phyloP scores from a whole-genome alignment of 2,329 filamentous ascomycete species.

The Fusarium sp. region DNA sequence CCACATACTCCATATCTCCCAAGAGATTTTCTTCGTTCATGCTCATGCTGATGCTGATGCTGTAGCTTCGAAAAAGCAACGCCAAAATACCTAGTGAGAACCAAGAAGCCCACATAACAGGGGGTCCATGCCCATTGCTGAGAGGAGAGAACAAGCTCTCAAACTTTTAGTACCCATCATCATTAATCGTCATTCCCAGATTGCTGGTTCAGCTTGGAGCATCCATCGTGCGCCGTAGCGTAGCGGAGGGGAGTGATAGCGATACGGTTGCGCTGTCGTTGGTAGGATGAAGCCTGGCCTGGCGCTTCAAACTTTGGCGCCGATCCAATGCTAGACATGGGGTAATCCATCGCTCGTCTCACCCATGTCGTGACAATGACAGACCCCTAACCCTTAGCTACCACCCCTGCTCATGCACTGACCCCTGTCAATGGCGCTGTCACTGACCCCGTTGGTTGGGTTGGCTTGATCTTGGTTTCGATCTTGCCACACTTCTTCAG shows the following conservation, averaged over 20 bases:
- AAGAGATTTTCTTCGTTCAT: slow-evolving; percentile 8
- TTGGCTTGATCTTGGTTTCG: slow-evolving; percentile 23
- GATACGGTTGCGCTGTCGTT: background rate
- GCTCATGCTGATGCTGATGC: background rate
- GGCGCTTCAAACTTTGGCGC: slow-evolving; percentile 22
- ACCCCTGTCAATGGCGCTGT: background rate
- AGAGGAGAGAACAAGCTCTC: background rate
- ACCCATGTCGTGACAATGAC: background rate
- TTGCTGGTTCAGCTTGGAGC: slow-evolving; percentile 9
- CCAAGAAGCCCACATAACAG: slow-evolving; percentile 2
- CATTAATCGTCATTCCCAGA: background rate
- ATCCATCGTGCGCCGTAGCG: background rate
- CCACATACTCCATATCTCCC: slow-evolving; percentile 31
- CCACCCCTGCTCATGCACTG: background rate
- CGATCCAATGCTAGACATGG: slow-evolving; percentile 33
- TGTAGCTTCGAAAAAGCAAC: slow-evolving; percentile 1
- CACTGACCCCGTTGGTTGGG: slow-evolving; percentile 12
- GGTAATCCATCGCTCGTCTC: slow-evolving; percentile 18
- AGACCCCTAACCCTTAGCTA: background rate
- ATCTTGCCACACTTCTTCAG: slow-evolving; percentile 5
- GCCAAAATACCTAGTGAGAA: slow-evolving; percentile 14
- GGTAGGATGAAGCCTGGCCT: background rate
- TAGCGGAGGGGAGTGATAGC: background rate
- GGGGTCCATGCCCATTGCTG: background rate
- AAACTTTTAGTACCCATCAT: slow-evolving; percentile 1